Percentiles rank a stretch among this genome's conserved stretches.
These are phyloP conservation scores for Aspergillus tubingensis DNA, from an alignment of 2,329 filamentous ascomycete species.

Conservation along the genomic window DNA sequence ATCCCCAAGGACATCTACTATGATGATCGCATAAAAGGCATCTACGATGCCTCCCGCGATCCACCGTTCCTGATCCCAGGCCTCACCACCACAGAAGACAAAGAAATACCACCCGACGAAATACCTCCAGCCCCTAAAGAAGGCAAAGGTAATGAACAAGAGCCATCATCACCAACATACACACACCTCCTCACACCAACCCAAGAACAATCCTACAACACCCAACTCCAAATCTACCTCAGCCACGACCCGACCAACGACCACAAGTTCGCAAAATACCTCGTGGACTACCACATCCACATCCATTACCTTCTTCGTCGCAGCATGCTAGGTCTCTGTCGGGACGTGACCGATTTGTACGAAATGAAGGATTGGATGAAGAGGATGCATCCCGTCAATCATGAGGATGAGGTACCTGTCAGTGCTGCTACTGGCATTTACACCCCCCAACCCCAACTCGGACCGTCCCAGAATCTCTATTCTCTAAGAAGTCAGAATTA, in stretches of 20 bases:
- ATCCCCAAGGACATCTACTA: constrained; percentile 20
- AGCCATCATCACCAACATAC: no score
- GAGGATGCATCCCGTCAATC: constrained; percentile 10
- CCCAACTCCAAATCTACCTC: background rate
- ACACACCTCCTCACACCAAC: background rate
- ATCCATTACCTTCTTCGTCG: constrained; percentile 30
- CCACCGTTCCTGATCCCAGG: constrained; percentile 22
- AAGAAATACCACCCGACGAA: background rate
- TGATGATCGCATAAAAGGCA: constrained; percentile 18
- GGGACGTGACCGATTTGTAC: constrained; percentile 29
- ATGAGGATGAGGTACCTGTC: background rate
- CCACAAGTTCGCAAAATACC: constrained; percentile 30
- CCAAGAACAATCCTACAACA: constrained; percentile 9
- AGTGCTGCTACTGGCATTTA: no score
- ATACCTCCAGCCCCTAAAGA: background rate
- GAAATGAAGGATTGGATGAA: constrained; percentile 31
- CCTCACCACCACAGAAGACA: background rate
- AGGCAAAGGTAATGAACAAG: background rate
- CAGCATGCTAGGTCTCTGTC: constrained; percentile 31
- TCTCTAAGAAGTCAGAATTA: no score
- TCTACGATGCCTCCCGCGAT: constrained; percentile 20
- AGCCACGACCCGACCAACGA: constrained; percentile 14
- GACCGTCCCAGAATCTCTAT: no score
- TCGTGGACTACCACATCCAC: constrained; percentile 36
- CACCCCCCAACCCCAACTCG: no score